These are phyloP conservation scores for Plasmodium fragile DNA, from an alignment of 169 alveolate species.

Conservation along the genomic window DNA sequence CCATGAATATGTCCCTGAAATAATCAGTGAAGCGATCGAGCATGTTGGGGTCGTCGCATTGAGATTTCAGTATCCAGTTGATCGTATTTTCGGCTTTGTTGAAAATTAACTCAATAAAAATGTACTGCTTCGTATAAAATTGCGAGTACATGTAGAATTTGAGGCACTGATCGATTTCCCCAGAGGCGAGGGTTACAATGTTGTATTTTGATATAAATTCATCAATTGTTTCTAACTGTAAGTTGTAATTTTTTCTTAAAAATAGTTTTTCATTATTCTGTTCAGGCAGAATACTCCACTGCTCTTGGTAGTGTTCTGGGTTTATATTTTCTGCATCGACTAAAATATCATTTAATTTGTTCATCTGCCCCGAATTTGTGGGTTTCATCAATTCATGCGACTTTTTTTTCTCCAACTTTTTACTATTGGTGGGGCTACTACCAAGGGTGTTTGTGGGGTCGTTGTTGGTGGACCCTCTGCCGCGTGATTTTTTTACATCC, in stretches of 20 bases:
- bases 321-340: constrained; percentile 58
- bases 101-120: constrained; percentile 74
- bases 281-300: constrained; percentile 70
- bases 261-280: constrained; percentile 74
- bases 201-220: constrained; percentile 70
- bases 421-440: background rate
- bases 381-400: constrained; percentile 11
- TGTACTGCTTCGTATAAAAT: constrained; percentile 66
- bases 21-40: constrained; percentile 58
- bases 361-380: constrained; percentile 8
- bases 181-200: constrained; percentile 63
- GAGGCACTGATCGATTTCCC: constrained; percentile 70
- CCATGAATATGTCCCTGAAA: constrained; percentile 73
- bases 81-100: constrained; percentile 56
- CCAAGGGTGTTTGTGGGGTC: background rate
- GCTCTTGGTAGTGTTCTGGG: constrained; percentile 74
- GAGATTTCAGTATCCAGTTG: constrained; percentile 68
- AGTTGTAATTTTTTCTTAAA: constrained; percentile 72
- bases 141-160: constrained; percentile 75
- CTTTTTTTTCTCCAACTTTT: constrained; percentile 9
- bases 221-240: constrained; percentile 70
- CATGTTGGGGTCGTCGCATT: constrained; percentile 17
- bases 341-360: constrained; percentile 65
- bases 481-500: background rate
- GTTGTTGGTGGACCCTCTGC: background rate